Evolutionary conservation across 2,329 filamentous ascomycete species (phyloP), one percentile per base, ranked within the genome.

Genomic region (Hymenoscyphus scutula): DNA sequence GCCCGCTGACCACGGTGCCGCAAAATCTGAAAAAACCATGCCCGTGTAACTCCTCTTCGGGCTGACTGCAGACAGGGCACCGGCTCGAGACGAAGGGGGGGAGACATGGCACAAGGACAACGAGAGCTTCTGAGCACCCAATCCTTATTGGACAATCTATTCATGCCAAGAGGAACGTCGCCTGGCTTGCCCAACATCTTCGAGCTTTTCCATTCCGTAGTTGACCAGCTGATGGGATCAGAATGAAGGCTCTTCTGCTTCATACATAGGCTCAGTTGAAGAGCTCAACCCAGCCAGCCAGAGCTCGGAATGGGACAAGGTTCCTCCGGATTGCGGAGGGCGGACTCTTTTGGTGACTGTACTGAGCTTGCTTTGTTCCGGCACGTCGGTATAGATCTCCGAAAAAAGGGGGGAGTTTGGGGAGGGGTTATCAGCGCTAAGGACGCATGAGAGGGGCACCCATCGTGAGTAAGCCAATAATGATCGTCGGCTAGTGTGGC

Each of bases 381-480:
- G 67, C 51, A 65, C 57, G 27, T 65, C 67, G 67, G 67, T 67
- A 59, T 58, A 41, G 61, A 56, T 62, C 67, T 67, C 67, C 67
- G 67, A 57, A 41, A 61, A 51, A 55, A 41, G 57, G 53, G 51
- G 27, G 27, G 51, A 41, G 38, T 53, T 17, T n/a, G 37, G 57
- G 37, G 37, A 48, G 32, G 29, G 34, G 25, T 38, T 53, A 45
- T 64, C 58, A 58, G 61, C 63, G 60, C 67, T 67, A 68, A 57
- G 19, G 23, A 64, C 25, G 65, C 53, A 66, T 60, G 48, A 53
- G 53, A 62, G 62, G 56, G 55, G 48, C 59, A 41, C 54, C 57
- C 64, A 41, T 68, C 60, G 62, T 60, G 54, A 60, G 32, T 27
- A 38, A 32, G 54, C 65, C 65, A 67, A 65, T 64, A 17, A 58